Percentiles rank a stretch among this genome's conserved stretches.
phyloP scores from a whole-genome alignment of 495 filamentous ascomycete species.

The Glarea lozoyensis region DNA sequence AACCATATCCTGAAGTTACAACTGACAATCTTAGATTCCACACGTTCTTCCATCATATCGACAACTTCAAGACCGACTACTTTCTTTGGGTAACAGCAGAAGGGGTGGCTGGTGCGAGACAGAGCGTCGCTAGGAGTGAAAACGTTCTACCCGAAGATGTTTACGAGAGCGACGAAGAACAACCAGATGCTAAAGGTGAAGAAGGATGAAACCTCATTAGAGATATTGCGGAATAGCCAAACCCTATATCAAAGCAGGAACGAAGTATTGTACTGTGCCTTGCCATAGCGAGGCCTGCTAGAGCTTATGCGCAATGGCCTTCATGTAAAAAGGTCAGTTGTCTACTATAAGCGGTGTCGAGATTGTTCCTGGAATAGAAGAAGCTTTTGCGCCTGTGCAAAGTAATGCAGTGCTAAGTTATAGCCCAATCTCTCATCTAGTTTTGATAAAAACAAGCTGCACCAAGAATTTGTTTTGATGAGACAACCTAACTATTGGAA shows the following conservation, averaged over 20 bases:
- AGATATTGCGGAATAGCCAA: background rate
- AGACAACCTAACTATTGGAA: no score
- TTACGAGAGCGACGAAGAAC: conserved; percentile 31
- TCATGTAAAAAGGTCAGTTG: no score
- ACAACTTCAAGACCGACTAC: conserved; percentile 60
- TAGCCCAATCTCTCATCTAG: no score
- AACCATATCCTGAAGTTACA: conserved; percentile 5
- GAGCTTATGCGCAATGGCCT: no score
- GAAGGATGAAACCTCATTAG: conserved; percentile 16
- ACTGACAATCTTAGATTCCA: conserved; percentile 48
- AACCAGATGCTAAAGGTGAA: conserved; percentile 28
- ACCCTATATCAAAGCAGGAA: background rate
- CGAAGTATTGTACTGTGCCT: background rate
- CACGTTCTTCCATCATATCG: conserved; percentile 75
- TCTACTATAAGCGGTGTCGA: no score
- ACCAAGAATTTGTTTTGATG: no score
- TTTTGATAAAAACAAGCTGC: no score
- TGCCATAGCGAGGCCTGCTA: no score
- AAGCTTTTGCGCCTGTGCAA: no score
- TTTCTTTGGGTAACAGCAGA: conserved; percentile 71
- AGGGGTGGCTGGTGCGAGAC: conserved; percentile 46
- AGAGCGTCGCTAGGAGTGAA: conserved; percentile 25
- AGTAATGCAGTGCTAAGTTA: no score
- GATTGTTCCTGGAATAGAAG: no score
- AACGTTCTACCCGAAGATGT: conserved; percentile 16